phyloP scores from a whole-genome alignment of 768 basidiomycete species.

The Suillus subalutaceus region DNA sequence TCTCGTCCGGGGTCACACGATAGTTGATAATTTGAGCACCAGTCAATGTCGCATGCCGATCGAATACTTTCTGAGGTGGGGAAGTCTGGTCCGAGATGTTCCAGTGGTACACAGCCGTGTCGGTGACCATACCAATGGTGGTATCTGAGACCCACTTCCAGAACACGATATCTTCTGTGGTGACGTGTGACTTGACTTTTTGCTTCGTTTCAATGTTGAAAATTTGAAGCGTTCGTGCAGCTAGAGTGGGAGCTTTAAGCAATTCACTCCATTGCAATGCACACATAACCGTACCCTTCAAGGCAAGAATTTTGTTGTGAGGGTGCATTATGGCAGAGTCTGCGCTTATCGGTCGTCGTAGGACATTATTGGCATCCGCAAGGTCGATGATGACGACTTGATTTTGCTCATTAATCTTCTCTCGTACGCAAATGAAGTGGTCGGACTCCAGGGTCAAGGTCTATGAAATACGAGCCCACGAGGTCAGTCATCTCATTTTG shows the following conservation, averaged over 20 bases:
- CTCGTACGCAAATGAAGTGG: constrained; percentile 97
- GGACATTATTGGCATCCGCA: constrained; percentile 94
- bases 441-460: constrained; percentile 96
- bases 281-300: constrained; percentile 63
- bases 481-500: background rate
- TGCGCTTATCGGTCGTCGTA: constrained; percentile 94
- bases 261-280: background rate
- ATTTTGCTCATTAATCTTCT: constrained; percentile 92
- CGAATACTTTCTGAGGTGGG: constrained; percentile 90
- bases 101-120: constrained; percentile 93
- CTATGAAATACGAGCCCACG: constrained; percentile 40
- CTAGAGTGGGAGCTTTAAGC: constrained; percentile 44
- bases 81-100: constrained; percentile 73
- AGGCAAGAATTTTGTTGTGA: constrained; percentile 91
- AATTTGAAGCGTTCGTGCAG: constrained; percentile 91
- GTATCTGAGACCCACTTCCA: constrained; percentile 98
- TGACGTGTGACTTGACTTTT: constrained; percentile 95
- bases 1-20: constrained; percentile 88
- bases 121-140: constrained; percentile 94
- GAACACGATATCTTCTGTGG: constrained; percentile 93
- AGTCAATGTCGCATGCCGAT: constrained; percentile 91
- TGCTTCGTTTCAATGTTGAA: constrained; percentile 98
- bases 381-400: constrained; percentile 99
- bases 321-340: constrained; percentile 99
- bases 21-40: constrained; percentile 99